Evolutionary conservation across 345 rosid species (phyloP).

Genomic region (Excoecaria cochinchinensis): DNA sequence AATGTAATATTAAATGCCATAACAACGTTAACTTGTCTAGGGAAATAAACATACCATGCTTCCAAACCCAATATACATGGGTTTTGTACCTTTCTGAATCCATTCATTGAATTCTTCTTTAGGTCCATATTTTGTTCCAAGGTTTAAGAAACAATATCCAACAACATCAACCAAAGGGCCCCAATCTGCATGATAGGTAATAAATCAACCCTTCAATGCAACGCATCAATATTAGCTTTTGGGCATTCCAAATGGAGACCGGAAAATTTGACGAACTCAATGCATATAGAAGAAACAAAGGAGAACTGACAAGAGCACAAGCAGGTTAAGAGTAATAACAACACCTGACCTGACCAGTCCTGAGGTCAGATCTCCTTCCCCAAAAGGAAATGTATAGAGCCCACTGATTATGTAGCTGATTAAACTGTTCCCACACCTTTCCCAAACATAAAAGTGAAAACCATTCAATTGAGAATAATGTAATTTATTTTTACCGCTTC

Average conservation of each 20-base stretch:
- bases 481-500: neutral
- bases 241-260: neutral
- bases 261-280: constrained; percentile 13
- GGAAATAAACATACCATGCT: constrained; percentile 74
- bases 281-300: neutral
- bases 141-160: constrained; percentile 91
- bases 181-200: constrained; percentile 70
- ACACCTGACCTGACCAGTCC: neutral
- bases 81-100: constrained; percentile 74
- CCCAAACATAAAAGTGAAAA: neutral
- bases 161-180: constrained; percentile 89
- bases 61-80: constrained; percentile 93
- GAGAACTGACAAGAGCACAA: neutral
- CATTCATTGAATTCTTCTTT: constrained; percentile 63
- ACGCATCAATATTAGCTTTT: neutral
- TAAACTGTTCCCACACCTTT: constrained; percentile 6
- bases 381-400: neutral
- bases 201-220: constrained; percentile 14
- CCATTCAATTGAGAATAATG: neutral
- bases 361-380: neutral
- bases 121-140: constrained; percentile 77
- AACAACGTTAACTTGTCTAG: neutral
- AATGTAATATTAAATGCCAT: neutral
- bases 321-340: constrained; percentile 1
- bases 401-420: neutral